Evolutionary conservation across 129 eudicot species (phyloP), one percentile per base, ranked within the genome.

Genomic region (Artemisia argyi): DNA sequence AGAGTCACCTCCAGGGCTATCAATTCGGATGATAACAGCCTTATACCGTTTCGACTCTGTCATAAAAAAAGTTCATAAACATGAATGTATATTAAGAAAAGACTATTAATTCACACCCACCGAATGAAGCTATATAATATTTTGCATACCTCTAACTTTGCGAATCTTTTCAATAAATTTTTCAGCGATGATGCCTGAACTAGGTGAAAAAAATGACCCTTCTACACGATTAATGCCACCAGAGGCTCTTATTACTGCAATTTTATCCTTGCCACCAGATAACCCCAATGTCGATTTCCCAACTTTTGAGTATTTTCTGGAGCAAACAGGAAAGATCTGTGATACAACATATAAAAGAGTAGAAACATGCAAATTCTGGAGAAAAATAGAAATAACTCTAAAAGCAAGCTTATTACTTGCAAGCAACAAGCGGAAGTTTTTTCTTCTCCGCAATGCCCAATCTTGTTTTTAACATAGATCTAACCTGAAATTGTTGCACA

Each of bases 1-100:
- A 66, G 71, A 78, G 73, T 84, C 97, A 50, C 97, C 96, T 24
- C 97, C 97, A 60, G 96, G 96, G 85, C 97, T 91, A 81, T 91
- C 97, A 79, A 91, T 91, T 61, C 97, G 87, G 59, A 91, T 80
- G 69, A 91, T 72, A 48, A 82, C 96, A 73, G 96, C 97, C 75
- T 91, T 91, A 51, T 82, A 91, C 68, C 63, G 83, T 84, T 91
- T 82, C 9, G 90, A 91, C 73, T 86, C 97, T 91, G 88, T 39
- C 9, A 39, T 53, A 53, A 44, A 16, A 5, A n/a, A 63, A 18
- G 70, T 73, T 24, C 60, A 49, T 73, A 11, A 60, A 47, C 19
- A 60, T 73, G 60, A 16, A 17, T 22, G 11, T 18, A 39, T 54
- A 70, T 0, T 10, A 54, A 19, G 14, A 56, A 0, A 69, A 54